Base-by-base conservation (phyloP, 192 early-diverging fungal species). In the Spinellus fusiger region DNA sequence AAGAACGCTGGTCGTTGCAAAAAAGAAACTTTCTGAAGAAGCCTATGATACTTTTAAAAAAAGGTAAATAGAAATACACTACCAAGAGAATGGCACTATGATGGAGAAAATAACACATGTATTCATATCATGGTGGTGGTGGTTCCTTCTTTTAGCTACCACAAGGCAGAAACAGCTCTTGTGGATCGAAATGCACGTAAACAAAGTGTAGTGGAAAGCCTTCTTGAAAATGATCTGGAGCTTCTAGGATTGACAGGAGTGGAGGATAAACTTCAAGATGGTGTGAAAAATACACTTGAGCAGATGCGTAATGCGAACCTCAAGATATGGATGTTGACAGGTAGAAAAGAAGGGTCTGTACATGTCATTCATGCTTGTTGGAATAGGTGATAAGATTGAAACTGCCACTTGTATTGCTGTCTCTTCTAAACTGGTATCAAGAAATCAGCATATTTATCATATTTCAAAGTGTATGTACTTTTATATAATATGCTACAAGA, bases 301-400 rank as follows among this genome's bases (percentile, higher is more conserved):
- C 70, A 90, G 16, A 70, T 98, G 73, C 78, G 93, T 53, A 94
- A 95, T 70, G 93, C 96, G n/a, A 94, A 94, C 8, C 60, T 96
- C 46, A 89, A 85, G 59, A 88, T 98, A 22, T 98, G 95, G 95
- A 98, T 98, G 95, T 81, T 98, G 57, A 98, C 95, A 0, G 93
- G 73, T 70, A 46, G 7, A 35, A 2, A n/a, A 44, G 40, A 44
- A 12, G 18, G 3, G 18, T 2, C 18, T 44, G 10, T n/a, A 12
- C 2, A 3, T 5, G 13, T n/a, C 10, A 6, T 44, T 44, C 10
- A 10, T 15, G 12, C 9, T 13, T 59, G 25, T 25, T 35, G n/a
- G n/a, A 49, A 26, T 58, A 64, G 62, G 95, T 49, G 96, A 98
- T 75, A 98, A 98, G 68, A 92, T 95, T 49, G 96, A 98, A 73